phyloP scores from a whole-genome alignment of 495 filamentous ascomycete species.

The Trichoderma gamsii region DNA sequence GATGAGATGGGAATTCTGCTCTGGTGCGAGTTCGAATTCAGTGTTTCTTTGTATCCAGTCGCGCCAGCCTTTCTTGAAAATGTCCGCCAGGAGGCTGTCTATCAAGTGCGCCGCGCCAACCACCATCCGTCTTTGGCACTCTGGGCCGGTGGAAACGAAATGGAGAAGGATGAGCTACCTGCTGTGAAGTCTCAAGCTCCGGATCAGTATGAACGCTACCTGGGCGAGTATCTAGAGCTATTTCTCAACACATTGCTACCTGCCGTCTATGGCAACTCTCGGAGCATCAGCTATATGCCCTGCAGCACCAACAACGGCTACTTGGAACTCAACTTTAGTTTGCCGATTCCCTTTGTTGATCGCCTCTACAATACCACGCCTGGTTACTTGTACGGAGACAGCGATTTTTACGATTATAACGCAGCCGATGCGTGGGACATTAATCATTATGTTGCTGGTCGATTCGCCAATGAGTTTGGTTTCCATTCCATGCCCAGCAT shows the following conservation, averaged over 20 bases:
- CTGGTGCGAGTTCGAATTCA: slow-evolving; percentile 66
- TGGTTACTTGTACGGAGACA: slow-evolving; percentile 59
- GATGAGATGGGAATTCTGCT: slow-evolving; percentile 60
- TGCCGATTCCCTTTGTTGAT: slow-evolving; percentile 52
- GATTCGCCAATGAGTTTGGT: slow-evolving; percentile 65
- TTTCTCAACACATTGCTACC: slow-evolving; percentile 57
- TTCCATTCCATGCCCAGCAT: slow-evolving; percentile 62
- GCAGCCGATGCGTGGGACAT: slow-evolving; percentile 50
- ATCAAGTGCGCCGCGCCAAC: slow-evolving; percentile 58
- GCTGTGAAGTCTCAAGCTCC: slow-evolving; percentile 42
- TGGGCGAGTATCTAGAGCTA: slow-evolving; percentile 54
- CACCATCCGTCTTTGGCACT: slow-evolving; percentile 63
- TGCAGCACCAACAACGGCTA: slow-evolving; percentile 64
- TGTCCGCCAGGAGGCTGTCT: slow-evolving; percentile 50
- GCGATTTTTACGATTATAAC: slow-evolving; percentile 65
- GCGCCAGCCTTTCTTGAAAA: slow-evolving; percentile 53
- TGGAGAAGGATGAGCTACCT: slow-evolving; percentile 52
- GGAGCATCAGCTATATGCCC: slow-evolving; percentile 61
- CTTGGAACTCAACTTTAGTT: slow-evolving; percentile 49
- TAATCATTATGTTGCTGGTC: slow-evolving; percentile 51
- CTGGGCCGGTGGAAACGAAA: slow-evolving; percentile 64
- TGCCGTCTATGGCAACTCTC: slow-evolving; percentile 57
- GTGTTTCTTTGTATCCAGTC: slow-evolving; percentile 57
- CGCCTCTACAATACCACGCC: slow-evolving; percentile 53
- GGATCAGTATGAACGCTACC: slow-evolving; percentile 36